A percentile compares a stretch with the other conserved stretches of the same genome.
phyloP scores from a whole-genome alignment of 345 rosid genomes.

The Acer negundo region DNA sequence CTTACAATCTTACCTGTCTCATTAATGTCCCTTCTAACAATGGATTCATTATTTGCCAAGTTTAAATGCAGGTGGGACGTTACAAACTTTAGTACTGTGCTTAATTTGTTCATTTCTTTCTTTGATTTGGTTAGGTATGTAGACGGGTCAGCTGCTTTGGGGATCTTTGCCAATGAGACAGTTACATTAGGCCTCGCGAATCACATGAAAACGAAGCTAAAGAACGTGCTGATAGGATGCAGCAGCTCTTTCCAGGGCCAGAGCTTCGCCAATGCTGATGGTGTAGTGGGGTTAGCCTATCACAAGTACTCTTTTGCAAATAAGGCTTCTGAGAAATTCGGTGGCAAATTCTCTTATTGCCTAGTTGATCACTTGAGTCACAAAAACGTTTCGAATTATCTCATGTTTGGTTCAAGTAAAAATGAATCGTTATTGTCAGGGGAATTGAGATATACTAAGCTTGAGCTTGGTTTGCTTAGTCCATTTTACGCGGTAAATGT shows the following conservation, averaged over 20 bases:
- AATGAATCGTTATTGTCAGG: conserved; percentile 5
- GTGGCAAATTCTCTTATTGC: conserved; percentile 61
- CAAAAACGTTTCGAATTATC: conserved; percentile 48
- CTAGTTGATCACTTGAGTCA: conserved; percentile 61
- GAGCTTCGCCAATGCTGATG: conserved; percentile 43
- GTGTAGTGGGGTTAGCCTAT: conserved; percentile 57
- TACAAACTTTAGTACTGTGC: no score
- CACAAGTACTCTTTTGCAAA: conserved; percentile 46
- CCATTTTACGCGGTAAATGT: conserved; percentile 55
- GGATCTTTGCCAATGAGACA: conserved; percentile 59
- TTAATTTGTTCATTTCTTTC: neutral
- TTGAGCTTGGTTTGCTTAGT: conserved; percentile 39
- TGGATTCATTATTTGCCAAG: no score
- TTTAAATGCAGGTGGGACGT: no score
- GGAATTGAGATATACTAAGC: conserved; percentile 35
- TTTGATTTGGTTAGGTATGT: conserved; percentile 35
- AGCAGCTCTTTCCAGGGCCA: conserved; percentile 37
- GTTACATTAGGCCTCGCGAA: conserved; percentile 34
- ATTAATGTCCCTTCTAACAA: conserved; percentile 3
- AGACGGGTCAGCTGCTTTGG: conserved; percentile 47
- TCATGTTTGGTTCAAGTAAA: conserved; percentile 42
- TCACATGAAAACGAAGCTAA: conserved; percentile 32
- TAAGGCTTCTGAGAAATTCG: conserved; percentile 33
- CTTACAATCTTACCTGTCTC: neutral
- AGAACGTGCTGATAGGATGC: conserved; percentile 52